Base-by-base conservation (phyloP, 495 filamentous ascomycete genomes). In the Stereocaulon alpinum region DNA sequence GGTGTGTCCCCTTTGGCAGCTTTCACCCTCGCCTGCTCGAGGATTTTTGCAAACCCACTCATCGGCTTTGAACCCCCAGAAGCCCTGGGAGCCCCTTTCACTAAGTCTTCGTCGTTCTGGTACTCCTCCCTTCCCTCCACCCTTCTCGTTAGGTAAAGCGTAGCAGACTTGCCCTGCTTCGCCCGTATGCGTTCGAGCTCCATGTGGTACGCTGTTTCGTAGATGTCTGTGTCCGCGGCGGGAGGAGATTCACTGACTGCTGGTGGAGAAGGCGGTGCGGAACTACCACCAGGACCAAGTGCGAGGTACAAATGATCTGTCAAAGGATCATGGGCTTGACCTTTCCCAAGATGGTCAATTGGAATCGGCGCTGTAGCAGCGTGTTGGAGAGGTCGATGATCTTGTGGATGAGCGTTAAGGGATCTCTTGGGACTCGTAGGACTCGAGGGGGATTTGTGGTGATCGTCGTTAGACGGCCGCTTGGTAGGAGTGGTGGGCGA, bases 171-270 rank as follows among this genome's bases (percentile, higher is more conserved):
- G 66, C 74, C 67, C 65, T 71, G 60, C 55, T 68, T 63, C 61
- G 72, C 47, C 14, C 74, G 66, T 66, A 96, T 94, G 11, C 86
- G 81, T 56, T 87, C 80, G 12, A 95, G 79, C 74, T 95, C 89
- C 51, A 83, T 75, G 43, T 86, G 80, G 65, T 95, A 97, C 4
- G 92, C 92, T 0, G 78, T 82, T 63, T 95, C 89, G 67, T 95
- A 96, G 47, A 96, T 84, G 63, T 91, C 83, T 62, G 88, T 86
- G 47, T 92, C 88, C 9, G 82, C 85, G 1, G 82, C 82, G 10
- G 90, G 91, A 15, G 66, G 66, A 10, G 86, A 91, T 66, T 96
- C 90, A 55, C 87, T 87, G 43, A 96, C 83, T 18, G 86, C 54
- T n/a, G 78, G 59, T 5, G 66, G 65, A 29, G 65, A 64, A 11